Evolutionary conservation across 495 filamentous ascomycete genomes (phyloP), one percentile per base, ranked within the genome.

Genomic region (Aspergillus conjunctus): DNA sequence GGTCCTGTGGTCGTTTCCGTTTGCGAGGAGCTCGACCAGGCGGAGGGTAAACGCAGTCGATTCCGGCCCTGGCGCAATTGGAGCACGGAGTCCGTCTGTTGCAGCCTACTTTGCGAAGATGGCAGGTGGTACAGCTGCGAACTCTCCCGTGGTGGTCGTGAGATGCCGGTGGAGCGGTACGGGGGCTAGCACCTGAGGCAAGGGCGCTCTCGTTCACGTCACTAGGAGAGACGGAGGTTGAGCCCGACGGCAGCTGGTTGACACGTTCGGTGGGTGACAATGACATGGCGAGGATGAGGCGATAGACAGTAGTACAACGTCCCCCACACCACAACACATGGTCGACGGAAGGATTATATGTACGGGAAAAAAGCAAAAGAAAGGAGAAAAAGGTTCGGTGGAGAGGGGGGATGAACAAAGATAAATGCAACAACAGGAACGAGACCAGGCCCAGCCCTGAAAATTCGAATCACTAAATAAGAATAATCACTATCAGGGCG

Each of bases 41-140:
- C 1, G 88, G 85, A 1, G 92, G 92, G 69, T 92, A 96, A 30
- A 92, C 75, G 72, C 92, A 97, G 68, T 91, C 86, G 58, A 88
- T 89, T 30, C 87, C 85, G 10, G 87, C 88, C 66, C 87, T 87
- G 51, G 82, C 81, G 72, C 92, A 97, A 67, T 97, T 95, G 53
- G 86, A 87, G 74, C 92, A 97, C 6, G 92, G 91, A 66, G 81
- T 76, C 45, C 84, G 78, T 72, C 96, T 96, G 77, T 97, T 91
- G 73, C 92, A 96, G 57, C 88, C 87, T 5, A 94, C 91, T 71
- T 96, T 96, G 49, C 92, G 80, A 60, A 87, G 84, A 21, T 91
- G 83, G 69, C 92, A 96, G 30, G 90, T 94, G 3, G 91, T 85
- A 72, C 92, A 96, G 62, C 89, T 92, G 57, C 91, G 82, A 9